Evolutionary conservation across 1,284 basidiomycete genomes (phyloP).

Genomic region (Athelia sp.): DNA sequence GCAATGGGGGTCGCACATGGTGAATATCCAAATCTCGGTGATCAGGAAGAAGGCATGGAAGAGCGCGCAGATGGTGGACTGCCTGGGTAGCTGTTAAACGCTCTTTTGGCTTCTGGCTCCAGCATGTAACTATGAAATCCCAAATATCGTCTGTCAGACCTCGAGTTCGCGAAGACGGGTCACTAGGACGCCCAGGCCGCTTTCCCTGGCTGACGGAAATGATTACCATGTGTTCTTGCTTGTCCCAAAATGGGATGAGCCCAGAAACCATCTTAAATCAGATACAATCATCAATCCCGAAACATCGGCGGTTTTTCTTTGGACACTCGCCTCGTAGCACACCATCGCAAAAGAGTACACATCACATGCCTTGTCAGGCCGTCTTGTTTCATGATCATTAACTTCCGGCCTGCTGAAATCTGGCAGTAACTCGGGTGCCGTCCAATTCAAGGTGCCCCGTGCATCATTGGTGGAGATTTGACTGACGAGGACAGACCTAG

Average conservation of each 20-base stretch:
- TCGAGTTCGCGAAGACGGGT: background rate
- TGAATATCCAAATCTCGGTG: too few species aligned
- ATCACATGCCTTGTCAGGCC: background rate
- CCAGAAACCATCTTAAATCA: background rate
- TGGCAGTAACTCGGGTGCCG: conserved; percentile 4
- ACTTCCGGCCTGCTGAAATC: too few species aligned
- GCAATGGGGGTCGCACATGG: too few species aligned
- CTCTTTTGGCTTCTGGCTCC: background rate
- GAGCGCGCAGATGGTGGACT: too few species aligned
- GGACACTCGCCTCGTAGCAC: background rate
- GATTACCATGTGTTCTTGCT: background rate
- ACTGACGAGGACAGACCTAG: background rate
- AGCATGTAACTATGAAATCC: background rate
- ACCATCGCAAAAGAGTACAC: conserved; percentile 2
- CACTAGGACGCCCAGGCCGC: background rate
- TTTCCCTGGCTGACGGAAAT: background rate
- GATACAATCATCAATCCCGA: too few species aligned
- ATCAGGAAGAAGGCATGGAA: too few species aligned
- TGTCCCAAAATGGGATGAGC: background rate
- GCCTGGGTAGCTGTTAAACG: background rate
- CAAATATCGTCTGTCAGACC: background rate
- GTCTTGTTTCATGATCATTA: too few species aligned
- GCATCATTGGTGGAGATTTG: too few species aligned
- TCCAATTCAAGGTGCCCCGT: conserved; percentile 1
- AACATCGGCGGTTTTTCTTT: background rate